Evolutionary conservation across 2,329 filamentous ascomycete species (phyloP), one percentile per base, ranked within the genome.

Genomic region (Cladobotryum protrusum): DNA sequence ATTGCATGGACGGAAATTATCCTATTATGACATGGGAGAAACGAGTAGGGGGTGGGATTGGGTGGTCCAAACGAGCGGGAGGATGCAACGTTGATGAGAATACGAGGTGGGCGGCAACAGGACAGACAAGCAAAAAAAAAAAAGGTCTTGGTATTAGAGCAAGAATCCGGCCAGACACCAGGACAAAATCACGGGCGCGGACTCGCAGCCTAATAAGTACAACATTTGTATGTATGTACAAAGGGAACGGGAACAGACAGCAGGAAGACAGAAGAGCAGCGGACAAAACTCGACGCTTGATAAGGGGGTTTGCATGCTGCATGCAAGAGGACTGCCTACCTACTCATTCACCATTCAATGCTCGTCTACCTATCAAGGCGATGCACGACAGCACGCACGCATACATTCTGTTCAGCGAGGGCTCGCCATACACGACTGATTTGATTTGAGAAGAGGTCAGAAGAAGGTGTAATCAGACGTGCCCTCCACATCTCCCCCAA

Each of bases 41-140:
- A 29, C 24, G n/a, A 37, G 35, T 17, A 17, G 35, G 14, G 35
- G 37, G 36, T 46, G 43, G 48, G 43, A 46, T 50, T 17, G 43
- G 42, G 29, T 18, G 17, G 40, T 19, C 19, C 43, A 43, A 20
- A 34, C 43, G 40, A 18, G n/a, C 19, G 13, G 17, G 45, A 49
- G 41, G 34, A 45, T 49, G 47, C 37, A 19, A 36, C 14, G 29
- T 39, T 29, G 20, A 40, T 37, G 39, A 29, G 45, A 51, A 51
- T 51, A 51, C 49, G 44, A 51, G 49, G 48, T 47, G 12, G 45
- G 49, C 44, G 44, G 45, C 49, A 39, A 51, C 39, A 19, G 34
- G 24, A 34, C 29, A 20, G 17, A n/a, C 45, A 13, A 18, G 39
- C 11, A 5, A 20, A 13, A 11, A 13, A 4, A 18, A 18, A 19